Percentiles rank a stretch among this genome's conserved stretches.
These are phyloP conservation scores for Dryas integrifolia DNA, from an alignment of 331 rosid genomes.

Conservation along the genomic window DNA sequence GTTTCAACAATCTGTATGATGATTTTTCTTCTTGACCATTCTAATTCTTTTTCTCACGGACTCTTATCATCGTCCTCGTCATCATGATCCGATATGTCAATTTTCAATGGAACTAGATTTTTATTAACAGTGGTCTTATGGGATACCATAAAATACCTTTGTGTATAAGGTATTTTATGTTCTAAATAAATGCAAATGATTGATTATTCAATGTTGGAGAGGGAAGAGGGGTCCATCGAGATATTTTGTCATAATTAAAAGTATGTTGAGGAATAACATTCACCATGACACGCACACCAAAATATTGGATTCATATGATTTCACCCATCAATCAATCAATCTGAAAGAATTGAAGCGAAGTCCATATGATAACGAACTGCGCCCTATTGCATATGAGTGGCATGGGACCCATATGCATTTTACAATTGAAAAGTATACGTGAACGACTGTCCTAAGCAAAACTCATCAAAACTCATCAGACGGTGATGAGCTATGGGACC, in stretches of 20 bases:
- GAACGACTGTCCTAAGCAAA: too few relatives aligned
- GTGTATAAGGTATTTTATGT: too few relatives aligned
- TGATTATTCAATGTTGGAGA: not conserved
- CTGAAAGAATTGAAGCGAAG: not conserved
- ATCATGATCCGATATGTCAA: not conserved
- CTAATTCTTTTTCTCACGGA: constrained; percentile 17
- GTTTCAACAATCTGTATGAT: too few relatives aligned
- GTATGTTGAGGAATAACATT: not conserved
- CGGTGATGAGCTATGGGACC: too few relatives aligned
- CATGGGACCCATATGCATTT: too few relatives aligned
- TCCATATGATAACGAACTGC: too few relatives aligned
- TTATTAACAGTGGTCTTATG: not conserved
- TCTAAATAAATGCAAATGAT: constrained; percentile 17
- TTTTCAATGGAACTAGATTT: not conserved
- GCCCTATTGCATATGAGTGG: too few relatives aligned
- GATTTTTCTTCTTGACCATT: not conserved
- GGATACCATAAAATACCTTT: not conserved
- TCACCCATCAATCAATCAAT: not conserved
- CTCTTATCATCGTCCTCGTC: not conserved
- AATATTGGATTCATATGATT: not conserved
- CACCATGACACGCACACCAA: constrained; percentile 9
- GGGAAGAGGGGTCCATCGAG: not conserved
- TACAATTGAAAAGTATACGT: too few relatives aligned
- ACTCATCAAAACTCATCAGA: too few relatives aligned
- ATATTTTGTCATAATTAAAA: not conserved